These are phyloP conservation scores for Wallacemonas sp. DNA, from an alignment of 208 protist species.

Conservation along the genomic window DNA sequence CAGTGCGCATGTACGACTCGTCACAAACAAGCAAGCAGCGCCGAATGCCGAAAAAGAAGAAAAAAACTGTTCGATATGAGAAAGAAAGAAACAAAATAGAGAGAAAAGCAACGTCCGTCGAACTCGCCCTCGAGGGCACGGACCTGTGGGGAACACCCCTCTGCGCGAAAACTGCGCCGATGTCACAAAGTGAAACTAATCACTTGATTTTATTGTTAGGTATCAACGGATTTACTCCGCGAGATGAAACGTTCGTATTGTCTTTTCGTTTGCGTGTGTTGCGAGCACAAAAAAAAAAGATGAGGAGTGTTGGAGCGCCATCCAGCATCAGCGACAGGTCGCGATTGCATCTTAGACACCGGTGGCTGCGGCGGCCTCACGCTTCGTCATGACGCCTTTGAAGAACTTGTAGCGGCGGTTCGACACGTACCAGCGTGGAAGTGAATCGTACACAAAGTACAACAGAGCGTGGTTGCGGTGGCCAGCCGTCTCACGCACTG, in stretches of 20 bases:
- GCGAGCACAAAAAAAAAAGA: too few species aligned
- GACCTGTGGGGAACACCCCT: too few species aligned
- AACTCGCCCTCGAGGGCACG: not conserved
- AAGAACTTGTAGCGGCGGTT: constrained; percentile 27
- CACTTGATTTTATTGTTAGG: too few species aligned
- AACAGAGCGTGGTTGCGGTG: constrained; percentile 42
- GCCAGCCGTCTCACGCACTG: constrained; percentile 21
- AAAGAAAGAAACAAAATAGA: constrained; percentile 3
- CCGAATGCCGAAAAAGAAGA: too few species aligned
- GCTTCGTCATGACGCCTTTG: constrained; percentile 40
- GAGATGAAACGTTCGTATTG: too few species aligned
- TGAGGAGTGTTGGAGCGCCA: not conserved
- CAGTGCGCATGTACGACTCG: too few species aligned
- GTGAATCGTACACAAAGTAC: constrained; percentile 14
- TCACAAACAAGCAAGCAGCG: too few species aligned
- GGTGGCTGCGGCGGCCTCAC: not conserved
- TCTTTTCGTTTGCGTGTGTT: too few species aligned
- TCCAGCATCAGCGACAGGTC: too few species aligned
- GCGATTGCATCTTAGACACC: not conserved
- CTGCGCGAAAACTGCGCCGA: too few species aligned
- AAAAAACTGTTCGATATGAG: constrained; percentile 3
- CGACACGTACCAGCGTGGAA: constrained; percentile 30
- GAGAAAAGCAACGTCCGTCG: not conserved
- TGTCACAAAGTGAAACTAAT: too few species aligned
- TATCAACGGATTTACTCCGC: too few species aligned